phyloP scores from a whole-genome alignment of 108 stramenopile genomes.

The Nitzschia sp. region DNA sequence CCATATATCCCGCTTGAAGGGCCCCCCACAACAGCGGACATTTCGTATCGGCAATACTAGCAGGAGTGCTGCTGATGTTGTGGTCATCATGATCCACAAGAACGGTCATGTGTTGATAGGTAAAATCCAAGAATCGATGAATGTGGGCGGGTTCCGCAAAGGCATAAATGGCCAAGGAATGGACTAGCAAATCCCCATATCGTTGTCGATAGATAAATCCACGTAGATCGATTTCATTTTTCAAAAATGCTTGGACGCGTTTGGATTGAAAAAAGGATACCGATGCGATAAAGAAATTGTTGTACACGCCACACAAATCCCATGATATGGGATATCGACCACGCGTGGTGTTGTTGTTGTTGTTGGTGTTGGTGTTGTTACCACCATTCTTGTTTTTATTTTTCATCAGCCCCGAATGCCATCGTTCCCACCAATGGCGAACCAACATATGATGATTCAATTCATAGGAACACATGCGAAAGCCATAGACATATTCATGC shows the following conservation, averaged over 20 bases:
- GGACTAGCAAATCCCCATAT: constrained; percentile 47
- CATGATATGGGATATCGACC: neutral
- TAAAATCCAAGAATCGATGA: constrained; percentile 54
- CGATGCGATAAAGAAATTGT: constrained; percentile 50
- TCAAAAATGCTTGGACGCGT: constrained; percentile 28
- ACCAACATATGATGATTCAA: neutral
- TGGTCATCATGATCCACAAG: neutral
- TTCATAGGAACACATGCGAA: constrained; percentile 21
- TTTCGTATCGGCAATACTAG: too few species aligned
- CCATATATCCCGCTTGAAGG: constrained; percentile 5
- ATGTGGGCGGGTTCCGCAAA: constrained; percentile 37
- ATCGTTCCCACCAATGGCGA: constrained; percentile 3
- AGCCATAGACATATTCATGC: constrained; percentile 31
- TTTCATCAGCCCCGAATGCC: neutral
- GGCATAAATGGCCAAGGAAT: constrained; percentile 43
- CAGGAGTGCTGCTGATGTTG: too few species aligned
- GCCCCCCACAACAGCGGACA: neutral
- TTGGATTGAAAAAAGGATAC: constrained; percentile 28
- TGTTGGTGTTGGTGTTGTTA: too few species aligned
- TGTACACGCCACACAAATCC: constrained; percentile 40
- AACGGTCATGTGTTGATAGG: constrained; percentile 45
- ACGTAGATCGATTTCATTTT: constrained; percentile 29
- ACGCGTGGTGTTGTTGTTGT: too few species aligned
- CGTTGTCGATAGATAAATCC: constrained; percentile 42
- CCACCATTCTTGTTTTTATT: neutral